Conservation (phyloP, 108 stramenopile genomes). For the Schizochytrium sp. region DNA sequence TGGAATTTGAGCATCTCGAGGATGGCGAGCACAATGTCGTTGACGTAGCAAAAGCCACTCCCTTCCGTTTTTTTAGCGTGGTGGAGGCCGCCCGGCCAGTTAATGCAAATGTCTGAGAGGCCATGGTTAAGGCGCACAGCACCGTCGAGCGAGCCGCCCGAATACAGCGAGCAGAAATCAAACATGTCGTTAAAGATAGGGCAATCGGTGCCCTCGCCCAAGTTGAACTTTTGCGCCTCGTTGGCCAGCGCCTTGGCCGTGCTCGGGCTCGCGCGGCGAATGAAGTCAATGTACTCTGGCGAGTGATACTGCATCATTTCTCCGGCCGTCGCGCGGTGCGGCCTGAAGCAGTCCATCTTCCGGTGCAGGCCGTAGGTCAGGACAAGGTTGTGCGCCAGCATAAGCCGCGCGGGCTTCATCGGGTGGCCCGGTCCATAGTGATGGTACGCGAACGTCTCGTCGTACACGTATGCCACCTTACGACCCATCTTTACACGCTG, state of each 20-base stretch:
- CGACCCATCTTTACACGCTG: background rate
- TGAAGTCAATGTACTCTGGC: slow-evolving; percentile 89
- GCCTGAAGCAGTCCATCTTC: slow-evolving; percentile 77
- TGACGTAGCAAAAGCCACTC: slow-evolving; percentile 90
- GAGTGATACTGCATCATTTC: slow-evolving; percentile 91
- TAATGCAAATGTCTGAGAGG: slow-evolving; percentile 89
- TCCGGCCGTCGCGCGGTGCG: background rate
- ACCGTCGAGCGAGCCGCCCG: slow-evolving; percentile 88
- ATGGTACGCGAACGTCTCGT: slow-evolving; percentile 81
- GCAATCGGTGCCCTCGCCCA: slow-evolving; percentile 59
- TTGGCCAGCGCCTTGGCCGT: slow-evolving; percentile 91
- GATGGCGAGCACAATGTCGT: slow-evolving; percentile 98
- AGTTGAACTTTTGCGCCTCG: slow-evolving; percentile 29
- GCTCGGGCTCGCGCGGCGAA: slow-evolving; percentile 91
- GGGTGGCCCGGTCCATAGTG: slow-evolving; percentile 90
- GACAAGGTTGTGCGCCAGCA: slow-evolving; percentile 93
- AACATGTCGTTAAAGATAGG: slow-evolving; percentile 96
- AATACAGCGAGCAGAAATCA: slow-evolving; percentile 88
- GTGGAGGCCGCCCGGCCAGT: slow-evolving; percentile 98
- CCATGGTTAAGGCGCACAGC: slow-evolving; percentile 86
- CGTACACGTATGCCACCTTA: slow-evolving; percentile 88
- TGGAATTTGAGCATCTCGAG: slow-evolving; percentile 96
- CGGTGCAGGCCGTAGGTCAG: slow-evolving; percentile 87
- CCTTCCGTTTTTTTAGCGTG: slow-evolving; percentile 98
- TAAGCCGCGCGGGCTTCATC: slow-evolving; percentile 74